Conservation (phyloP, 176 grass and related monocot genomes). For the Otatea glauca region DNA sequence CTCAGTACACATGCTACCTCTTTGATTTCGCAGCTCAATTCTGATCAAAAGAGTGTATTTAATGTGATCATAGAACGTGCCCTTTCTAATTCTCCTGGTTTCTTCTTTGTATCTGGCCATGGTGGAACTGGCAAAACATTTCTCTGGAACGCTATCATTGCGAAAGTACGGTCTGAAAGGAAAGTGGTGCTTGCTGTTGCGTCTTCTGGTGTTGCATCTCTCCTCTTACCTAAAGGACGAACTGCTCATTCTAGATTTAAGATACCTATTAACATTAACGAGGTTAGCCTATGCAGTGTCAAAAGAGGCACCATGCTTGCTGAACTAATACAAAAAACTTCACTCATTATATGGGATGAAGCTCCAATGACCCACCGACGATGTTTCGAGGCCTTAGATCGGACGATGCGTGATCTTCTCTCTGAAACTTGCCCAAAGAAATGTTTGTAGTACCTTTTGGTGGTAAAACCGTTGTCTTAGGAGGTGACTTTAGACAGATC, state of each 20-base stretch:
- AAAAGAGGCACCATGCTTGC: too few relatives aligned
- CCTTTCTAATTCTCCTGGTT: neutral
- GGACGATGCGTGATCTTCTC: too few relatives aligned
- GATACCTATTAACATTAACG: neutral
- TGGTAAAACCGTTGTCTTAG: too few relatives aligned
- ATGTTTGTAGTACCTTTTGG: too few relatives aligned
- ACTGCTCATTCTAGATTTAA: conserved; percentile 14
- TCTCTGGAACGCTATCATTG: conserved; percentile 1
- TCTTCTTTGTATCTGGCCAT: conserved; percentile 30
- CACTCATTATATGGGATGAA: too few relatives aligned
- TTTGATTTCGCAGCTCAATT: neutral
- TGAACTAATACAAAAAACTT: too few relatives aligned
- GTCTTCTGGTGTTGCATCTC: neutral
- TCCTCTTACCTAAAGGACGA: neutral
- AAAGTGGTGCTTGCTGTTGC: neutral
- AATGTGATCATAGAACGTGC: neutral
- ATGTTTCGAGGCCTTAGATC: too few relatives aligned
- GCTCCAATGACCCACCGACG: too few relatives aligned
- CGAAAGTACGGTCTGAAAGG: neutral
- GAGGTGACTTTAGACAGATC: too few relatives aligned
- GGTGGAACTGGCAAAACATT: conserved; percentile 18
- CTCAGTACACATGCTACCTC: too few relatives aligned
- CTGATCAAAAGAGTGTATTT: neutral
- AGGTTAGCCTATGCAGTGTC: neutral
- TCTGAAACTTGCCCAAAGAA: too few relatives aligned